These are phyloP conservation scores for Salvia hispanica DNA, from an alignment of 257 asterid genomes.

Conservation along the genomic window DNA sequence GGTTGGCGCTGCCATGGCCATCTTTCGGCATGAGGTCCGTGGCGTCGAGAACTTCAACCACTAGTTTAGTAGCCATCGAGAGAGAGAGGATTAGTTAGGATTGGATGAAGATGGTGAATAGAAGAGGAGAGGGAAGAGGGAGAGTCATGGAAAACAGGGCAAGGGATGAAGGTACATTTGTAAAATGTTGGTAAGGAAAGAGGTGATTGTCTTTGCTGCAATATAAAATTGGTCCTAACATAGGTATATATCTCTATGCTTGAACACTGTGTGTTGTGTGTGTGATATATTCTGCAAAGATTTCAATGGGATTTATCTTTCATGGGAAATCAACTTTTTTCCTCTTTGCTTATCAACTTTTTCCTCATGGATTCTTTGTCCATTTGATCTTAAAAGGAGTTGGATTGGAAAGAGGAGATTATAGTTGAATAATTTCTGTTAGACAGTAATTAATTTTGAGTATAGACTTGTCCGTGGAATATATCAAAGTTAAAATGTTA, in stretches of 20 bases:
- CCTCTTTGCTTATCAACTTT: neutral
- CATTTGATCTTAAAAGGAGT: conserved; percentile 5
- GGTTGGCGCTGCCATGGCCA: conserved; percentile 81
- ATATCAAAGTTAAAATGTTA: too few relatives aligned
- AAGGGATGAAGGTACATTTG: conserved; percentile 31
- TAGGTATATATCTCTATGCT: conserved; percentile 29
- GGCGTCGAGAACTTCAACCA: conserved; percentile 78
- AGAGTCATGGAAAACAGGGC: conserved; percentile 24
- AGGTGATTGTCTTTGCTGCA: conserved; percentile 24
- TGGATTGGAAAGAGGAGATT: neutral
- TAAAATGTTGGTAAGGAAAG: conserved; percentile 21
- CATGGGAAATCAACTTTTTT: neutral
- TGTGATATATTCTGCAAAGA: neutral
- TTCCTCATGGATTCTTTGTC: conserved; percentile 19
- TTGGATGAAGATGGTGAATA: conserved; percentile 3
- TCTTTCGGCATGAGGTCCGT: conserved; percentile 90
- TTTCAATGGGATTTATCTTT: neutral
- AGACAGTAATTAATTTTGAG: too few relatives aligned
- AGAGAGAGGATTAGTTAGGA: neutral
- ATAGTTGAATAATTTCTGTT: too few relatives aligned
- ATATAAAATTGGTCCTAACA: conserved; percentile 32
- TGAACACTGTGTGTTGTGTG: conserved; percentile 2
- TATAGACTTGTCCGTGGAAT: too few relatives aligned
- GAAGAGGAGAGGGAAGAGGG: conserved; percentile 26
- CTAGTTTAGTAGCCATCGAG: conserved; percentile 50